Evolutionary conservation across 192 early-diverging fungal genomes (phyloP), one percentile per base, ranked within the genome.

Genomic region (Glomus cerebriforme): DNA sequence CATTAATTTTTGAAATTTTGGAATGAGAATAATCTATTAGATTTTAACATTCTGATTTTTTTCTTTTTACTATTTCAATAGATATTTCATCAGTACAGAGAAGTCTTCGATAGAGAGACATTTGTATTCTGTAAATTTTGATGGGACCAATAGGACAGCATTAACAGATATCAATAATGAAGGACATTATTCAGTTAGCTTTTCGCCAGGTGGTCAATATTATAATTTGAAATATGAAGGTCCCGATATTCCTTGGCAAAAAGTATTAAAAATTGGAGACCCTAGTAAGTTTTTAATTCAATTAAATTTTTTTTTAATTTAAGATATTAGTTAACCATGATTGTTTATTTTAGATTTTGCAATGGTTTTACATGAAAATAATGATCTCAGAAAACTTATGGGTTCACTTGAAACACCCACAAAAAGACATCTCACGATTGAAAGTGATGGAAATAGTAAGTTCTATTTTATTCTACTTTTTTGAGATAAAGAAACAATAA

Each of bases 221-320:
- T 95, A 94, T 73, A 70, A 90, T 65, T 83, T 98, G 19, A 83
- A 85, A n/a, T 96, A 97, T 73, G 79, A 85, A 27, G 97, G 97
- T 0, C 97, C 97, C 5, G 90, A 90, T 77, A 83, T 96, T 6
- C 96, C 96, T 13, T 95, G 89, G 86, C 90, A 92, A 79, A 86
- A 85, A 22, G 88, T 95, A 13, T 86, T 87, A 72, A 91, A 88
- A 75, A 84, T 85, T 32, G 77, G 59, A 10, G 86, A 93, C 37
- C 27, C 59, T 59, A 83, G 76, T 78, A 54, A 49, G 76, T 67
- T 45, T 37, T 45, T 29, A 3, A 6, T 34, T 76, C 62, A 63
- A 64, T 3, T 8, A 26, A 63, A 27, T 43, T 37, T 66, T 17
- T 67, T 13, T 1, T 54, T 49, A 9, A 13, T 37, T 66, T 45